Conservation (phyloP, 1,284 basidiomycete genomes). For the Leccinum subrobustum region DNA sequence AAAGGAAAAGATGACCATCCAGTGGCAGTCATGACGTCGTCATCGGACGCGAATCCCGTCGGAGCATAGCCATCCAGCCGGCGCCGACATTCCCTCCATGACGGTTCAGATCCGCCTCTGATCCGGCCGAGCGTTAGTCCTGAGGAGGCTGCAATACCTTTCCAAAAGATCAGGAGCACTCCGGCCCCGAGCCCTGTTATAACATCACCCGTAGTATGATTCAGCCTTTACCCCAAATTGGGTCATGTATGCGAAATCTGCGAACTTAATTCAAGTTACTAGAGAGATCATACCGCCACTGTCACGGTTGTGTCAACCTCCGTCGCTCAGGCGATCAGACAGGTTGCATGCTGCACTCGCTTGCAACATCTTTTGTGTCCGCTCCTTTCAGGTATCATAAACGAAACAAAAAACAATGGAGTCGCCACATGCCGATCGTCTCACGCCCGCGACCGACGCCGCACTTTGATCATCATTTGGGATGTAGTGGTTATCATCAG, state of each 20-base stretch:
- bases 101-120: conserved; percentile 46
- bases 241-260: background rate
- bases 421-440: background rate
- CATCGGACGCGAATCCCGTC: conserved; percentile 36
- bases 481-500: background rate
- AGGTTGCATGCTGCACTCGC: background rate
- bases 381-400: background rate
- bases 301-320: background rate
- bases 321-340: background rate
- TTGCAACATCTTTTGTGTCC: background rate
- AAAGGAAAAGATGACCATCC: background rate
- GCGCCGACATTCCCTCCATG: conserved; percentile 42
- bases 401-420: background rate
- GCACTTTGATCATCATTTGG: background rate
- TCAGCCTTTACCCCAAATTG: background rate
- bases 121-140: conserved; percentile 42
- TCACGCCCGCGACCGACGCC: background rate
- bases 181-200: background rate
- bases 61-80: background rate
- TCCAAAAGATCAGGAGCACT: conserved; percentile 39
- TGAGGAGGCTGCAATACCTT: conserved; percentile 42
- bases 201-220: background rate
- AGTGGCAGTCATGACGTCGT: conserved; percentile 10
- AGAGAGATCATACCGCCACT: background rate
- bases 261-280: background rate